Conservation (phyloP, 2,329 filamentous ascomycete species). For the Epichloe sylvatica region DNA sequence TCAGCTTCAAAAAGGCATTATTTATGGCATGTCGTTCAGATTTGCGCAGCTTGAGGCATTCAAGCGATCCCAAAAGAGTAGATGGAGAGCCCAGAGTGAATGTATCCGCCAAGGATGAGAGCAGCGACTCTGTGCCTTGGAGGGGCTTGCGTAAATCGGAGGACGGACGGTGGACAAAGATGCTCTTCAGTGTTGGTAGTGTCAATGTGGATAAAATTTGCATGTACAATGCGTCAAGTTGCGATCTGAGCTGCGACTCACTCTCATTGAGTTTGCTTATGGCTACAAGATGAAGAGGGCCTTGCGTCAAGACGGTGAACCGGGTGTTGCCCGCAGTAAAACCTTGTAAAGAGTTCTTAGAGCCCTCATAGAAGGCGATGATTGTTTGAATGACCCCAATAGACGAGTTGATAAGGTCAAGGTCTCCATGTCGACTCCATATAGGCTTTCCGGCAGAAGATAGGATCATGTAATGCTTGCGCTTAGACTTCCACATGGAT, state of each 20-base stretch:
- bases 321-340: slow-evolving; percentile 79
- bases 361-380: slow-evolving; percentile 86
- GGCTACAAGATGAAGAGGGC: slow-evolving; percentile 81
- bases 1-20: slow-evolving; percentile 67
- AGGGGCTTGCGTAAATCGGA: slow-evolving; percentile 82
- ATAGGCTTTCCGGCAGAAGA: slow-evolving; percentile 95
- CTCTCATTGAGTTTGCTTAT: slow-evolving; percentile 89
- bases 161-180: slow-evolving; percentile 85
- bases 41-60: slow-evolving; percentile 86
- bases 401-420: slow-evolving; percentile 79
- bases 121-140: slow-evolving; percentile 77
- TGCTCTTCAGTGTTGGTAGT: slow-evolving; percentile 67
- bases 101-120: slow-evolving; percentile 85
- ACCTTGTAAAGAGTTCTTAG: slow-evolving; percentile 60
- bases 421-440: slow-evolving; percentile 86
- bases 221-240: slow-evolving; percentile 93
- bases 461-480: slow-evolving; percentile 94
- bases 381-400: slow-evolving; percentile 95
- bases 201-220: slow-evolving; percentile 94
- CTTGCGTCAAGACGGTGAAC: slow-evolving; percentile 75
- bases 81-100: slow-evolving; percentile 90
- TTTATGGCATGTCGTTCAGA: slow-evolving; percentile 77
- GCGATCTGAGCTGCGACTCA: slow-evolving; percentile 70
- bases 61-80: slow-evolving; percentile 73
- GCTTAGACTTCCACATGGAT: slow-evolving; percentile 71